phyloP scores from a whole-genome alignment of 1,139 yeast genomes.

The Pichia terricola region DNA sequence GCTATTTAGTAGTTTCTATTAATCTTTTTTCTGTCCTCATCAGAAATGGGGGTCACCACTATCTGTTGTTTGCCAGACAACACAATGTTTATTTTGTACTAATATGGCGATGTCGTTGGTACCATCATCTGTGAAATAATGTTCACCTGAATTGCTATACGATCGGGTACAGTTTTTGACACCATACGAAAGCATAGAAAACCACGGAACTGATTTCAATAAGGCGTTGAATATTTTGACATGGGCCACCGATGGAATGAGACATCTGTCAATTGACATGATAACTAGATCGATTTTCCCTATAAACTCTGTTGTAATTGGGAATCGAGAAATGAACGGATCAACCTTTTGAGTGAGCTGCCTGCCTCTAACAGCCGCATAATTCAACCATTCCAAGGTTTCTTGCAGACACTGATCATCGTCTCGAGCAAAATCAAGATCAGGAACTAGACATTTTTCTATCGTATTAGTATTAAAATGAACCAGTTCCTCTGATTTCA shows the following conservation, averaged over 20 bases:
- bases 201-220: conserved; percentile 13
- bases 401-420: conserved; percentile 14
- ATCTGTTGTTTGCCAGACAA: conserved; percentile 22
- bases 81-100: conserved; percentile 11
- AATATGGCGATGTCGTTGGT: conserved; percentile 19
- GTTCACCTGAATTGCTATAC: conserved; percentile 19
- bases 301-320: conserved; percentile 8
- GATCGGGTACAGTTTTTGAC: conserved; percentile 20
- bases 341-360: conserved; percentile 18
- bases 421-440: conserved; percentile 12
- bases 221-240: conserved; percentile 3
- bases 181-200: conserved; percentile 19
- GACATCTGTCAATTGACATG: conserved; percentile 10
- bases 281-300: conserved; percentile 7
- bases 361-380: conserved; percentile 17
- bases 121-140: conserved; percentile 21
- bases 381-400: conserved; percentile 24
- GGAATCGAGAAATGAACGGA: conserved; percentile 16
- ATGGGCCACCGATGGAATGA: conserved; percentile 9
- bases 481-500: background rate
- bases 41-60: conserved; percentile 18
- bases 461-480: no score
- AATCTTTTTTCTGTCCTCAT: no score
- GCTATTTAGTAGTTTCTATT: no score
- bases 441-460: conserved; percentile 12